Evolutionary conservation across 2,329 filamentous ascomycete species (phyloP).

Genomic region (Alternaria postmessia): DNA sequence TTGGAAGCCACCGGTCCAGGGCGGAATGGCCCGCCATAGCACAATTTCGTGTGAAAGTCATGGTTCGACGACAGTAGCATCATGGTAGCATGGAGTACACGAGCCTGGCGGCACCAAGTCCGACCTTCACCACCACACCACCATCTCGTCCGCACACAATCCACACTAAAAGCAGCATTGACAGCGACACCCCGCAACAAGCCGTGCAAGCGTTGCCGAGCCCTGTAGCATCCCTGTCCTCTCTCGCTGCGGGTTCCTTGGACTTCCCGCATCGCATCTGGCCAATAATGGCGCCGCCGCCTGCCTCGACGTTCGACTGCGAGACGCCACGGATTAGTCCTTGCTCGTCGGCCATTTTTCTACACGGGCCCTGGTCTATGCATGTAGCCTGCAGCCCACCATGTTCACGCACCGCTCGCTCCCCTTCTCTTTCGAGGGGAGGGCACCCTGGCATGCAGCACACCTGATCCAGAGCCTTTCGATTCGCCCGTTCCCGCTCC

Average conservation of each 20-base stretch:
- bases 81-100: constrained; percentile 35
- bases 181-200: constrained; percentile 50
- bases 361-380: constrained; percentile 48
- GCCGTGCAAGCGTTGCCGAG: constrained; percentile 52
- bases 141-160: constrained; percentile 27
- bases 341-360: constrained; percentile 52
- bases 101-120: constrained; percentile 31
- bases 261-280: constrained; percentile 47
- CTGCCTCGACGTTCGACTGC: constrained; percentile 45
- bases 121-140: constrained; percentile 30
- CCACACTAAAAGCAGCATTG: constrained; percentile 37
- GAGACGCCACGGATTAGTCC: constrained; percentile 50
- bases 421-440: constrained; percentile 45
- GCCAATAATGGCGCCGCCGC: constrained; percentile 49
- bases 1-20: constrained; percentile 34
- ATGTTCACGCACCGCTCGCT: constrained; percentile 46
- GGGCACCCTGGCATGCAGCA: constrained; percentile 46
- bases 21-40: constrained; percentile 1
- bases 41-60: constrained; percentile 15
- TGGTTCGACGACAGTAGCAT: constrained; percentile 40
- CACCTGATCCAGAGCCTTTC: constrained; percentile 47
- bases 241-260: constrained; percentile 47
- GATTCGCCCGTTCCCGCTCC: constrained; percentile 47
- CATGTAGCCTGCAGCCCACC: constrained; percentile 42
- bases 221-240: constrained; percentile 44